phyloP scores from a whole-genome alignment of 73 alveolate genomes.

The Durusdinium trenchii region DNA sequence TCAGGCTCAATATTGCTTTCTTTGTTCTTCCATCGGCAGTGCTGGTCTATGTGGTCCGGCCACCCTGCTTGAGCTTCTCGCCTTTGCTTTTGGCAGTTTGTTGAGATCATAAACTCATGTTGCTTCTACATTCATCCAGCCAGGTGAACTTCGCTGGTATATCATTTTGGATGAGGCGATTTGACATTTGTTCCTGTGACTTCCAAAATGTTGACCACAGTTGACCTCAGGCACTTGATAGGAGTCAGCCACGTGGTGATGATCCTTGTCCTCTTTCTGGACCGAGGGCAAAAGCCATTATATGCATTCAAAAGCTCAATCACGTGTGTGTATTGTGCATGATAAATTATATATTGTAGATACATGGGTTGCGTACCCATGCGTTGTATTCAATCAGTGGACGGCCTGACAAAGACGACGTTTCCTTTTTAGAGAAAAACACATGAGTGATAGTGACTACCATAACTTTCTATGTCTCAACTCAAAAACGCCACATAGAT shows the following conservation, averaged over 20 bases:
- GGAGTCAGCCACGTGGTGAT: conserved; percentile 45
- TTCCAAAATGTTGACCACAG: neutral
- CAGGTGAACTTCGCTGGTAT: conserved; percentile 29
- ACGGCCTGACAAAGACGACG: no score
- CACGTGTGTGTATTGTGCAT: no score
- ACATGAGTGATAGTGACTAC: no score
- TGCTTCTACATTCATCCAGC: no score
- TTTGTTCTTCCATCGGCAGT: neutral
- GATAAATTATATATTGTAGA: no score
- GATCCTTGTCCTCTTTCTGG: conserved; percentile 49
- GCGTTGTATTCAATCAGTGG: no score
- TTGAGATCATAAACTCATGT: neutral
- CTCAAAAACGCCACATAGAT: no score
- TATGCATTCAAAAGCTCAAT: no score
- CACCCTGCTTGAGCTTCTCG: neutral
- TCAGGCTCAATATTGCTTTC: conserved; percentile 55
- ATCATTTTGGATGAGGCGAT: conserved; percentile 39
- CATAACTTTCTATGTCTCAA: no score
- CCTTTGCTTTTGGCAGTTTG: neutral
- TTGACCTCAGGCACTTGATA: neutral
- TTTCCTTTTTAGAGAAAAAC: no score
- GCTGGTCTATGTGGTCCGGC: conserved; percentile 16
- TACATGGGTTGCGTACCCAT: no score
- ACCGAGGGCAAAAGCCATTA: neutral
- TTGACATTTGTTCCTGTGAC: neutral